A percentile compares a stretch with the other conserved stretches of the same genome.
Evolutionary conservation across 2,329 filamentous ascomycete species (phyloP).

Genomic region (Nemania serpens): DNA sequence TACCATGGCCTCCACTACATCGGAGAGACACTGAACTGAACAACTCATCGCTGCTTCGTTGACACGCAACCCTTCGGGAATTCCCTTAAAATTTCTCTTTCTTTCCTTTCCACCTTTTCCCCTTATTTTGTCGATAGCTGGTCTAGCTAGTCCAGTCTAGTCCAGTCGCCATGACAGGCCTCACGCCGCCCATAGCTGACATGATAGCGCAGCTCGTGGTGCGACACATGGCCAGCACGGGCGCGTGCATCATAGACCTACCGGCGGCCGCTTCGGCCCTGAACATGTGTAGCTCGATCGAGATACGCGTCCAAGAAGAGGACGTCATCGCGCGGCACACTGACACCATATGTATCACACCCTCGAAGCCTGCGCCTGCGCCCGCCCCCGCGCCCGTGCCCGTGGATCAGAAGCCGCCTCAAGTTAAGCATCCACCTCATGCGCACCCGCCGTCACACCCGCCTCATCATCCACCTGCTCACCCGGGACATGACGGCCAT

Average conservation of each 20-base stretch:
- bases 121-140: not conserved
- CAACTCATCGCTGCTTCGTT: not conserved
- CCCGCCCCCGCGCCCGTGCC: not conserved
- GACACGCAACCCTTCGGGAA: not conserved
- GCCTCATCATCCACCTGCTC: no score
- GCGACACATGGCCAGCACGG: slow-evolving; percentile 29
- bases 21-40: not conserved
- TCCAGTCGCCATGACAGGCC: slow-evolving; percentile 13
- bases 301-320: slow-evolving; percentile 34
- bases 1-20: not conserved
- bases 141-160: not conserved
- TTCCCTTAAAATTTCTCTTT: no score
- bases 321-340: slow-evolving; percentile 31
- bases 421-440: not conserved
- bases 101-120: no score
- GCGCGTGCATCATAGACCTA: slow-evolving; percentile 38
- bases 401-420: not conserved
- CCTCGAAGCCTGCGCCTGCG: slow-evolving; percentile 15
- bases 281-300: slow-evolving; percentile 33
- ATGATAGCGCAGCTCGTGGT: slow-evolving; percentile 30
- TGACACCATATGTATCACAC: slow-evolving; percentile 37
- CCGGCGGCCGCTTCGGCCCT: slow-evolving; percentile 26
- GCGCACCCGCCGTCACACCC: not conserved
- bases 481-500: not conserved
- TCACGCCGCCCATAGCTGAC: slow-evolving; percentile 9